Base-by-base conservation (phyloP, 2,329 filamentous ascomycete genomes). In the Knufia fluminis region DNA sequence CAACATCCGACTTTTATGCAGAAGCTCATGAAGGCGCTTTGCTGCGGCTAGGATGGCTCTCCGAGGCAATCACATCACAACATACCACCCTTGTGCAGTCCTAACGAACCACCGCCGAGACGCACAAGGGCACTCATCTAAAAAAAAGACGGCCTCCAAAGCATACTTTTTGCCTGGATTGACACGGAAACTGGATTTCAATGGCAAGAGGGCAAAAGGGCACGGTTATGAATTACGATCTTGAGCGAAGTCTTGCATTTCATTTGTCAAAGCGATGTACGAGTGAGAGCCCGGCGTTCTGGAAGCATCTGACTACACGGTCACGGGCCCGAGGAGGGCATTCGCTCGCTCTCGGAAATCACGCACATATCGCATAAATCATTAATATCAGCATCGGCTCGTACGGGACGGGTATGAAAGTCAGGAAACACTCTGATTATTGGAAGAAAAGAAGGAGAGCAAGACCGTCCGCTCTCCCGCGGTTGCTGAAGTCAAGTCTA, bases 11-110 rank as follows among this genome's bases (percentile, higher is more conserved):
- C 83, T 52, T 86, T 88, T 56, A 82, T 90, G 72, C 86, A 94
- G 72, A 96, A 96, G 75, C 76, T 96, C 66, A 85, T 91, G 79
- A 94, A 92, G 76, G 79, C 82, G 52, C 74, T 96, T 51, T 97
- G 91, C 80, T 97, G 91, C 71, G 87, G 87, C 78, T 53, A 32
- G 31, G 12, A n/a, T 19, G 36, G 22, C 40, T 24, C 19, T 49
- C n/a, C 12, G 4, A 2, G 32, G 16, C 33, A 16, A 8, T 24
- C 31, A 36, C 32, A 36, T 35, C 43, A 8, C 8, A 24, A 38
- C n/a, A 24, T 26, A 43, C 40, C 9, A 3, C 24, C 3, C 40
- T 28, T 12, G 26, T 28, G 24, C 20, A 8, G 40, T 16, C 9
- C 22, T n/a, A 28, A 26, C 24, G 7, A 26, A 43, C 10, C 20